These are phyloP conservation scores for Neofusicoccum umdonicola DNA, from an alignment of 2,329 filamentous ascomycete genomes.

Conservation along the genomic window DNA sequence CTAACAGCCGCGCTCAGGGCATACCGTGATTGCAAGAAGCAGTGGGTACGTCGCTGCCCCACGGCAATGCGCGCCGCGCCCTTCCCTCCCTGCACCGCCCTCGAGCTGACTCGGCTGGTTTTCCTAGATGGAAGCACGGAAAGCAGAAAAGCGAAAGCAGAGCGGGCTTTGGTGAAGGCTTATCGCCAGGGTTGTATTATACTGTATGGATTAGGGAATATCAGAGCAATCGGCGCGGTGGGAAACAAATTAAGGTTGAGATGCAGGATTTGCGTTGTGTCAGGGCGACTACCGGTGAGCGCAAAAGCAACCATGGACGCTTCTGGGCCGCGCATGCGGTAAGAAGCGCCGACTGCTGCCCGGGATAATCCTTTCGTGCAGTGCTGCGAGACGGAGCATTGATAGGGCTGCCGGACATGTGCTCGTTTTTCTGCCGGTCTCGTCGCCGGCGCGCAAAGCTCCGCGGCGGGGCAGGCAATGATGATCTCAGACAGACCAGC, in stretches of 20 bases:
- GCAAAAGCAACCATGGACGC: background rate
- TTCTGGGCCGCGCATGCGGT: background rate
- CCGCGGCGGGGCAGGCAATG: background rate
- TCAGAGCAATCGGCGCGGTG: background rate
- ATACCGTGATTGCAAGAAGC: conserved; percentile 91
- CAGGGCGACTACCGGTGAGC: background rate
- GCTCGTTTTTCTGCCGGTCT: background rate
- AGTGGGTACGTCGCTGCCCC: conserved; percentile 66
- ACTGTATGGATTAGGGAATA: conserved; percentile 1
- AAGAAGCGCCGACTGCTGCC: background rate
- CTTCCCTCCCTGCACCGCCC: background rate
- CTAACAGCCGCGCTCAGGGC: conserved; percentile 56
- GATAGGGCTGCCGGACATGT: background rate
- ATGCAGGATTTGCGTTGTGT: background rate
- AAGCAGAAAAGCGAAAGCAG: conserved; percentile 39
- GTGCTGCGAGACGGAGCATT: background rate
- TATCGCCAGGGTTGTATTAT: background rate
- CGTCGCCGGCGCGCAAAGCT: background rate
- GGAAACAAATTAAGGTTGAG: background rate
- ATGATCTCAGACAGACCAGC: background rate
- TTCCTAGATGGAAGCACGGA: conserved; percentile 45
- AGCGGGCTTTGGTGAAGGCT: conserved; percentile 2
- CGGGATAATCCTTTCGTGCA: background rate
- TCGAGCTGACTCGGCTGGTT: background rate
- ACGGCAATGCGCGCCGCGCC: conserved; percentile 18